Evolutionary conservation across 2,329 filamentous ascomycete genomes (phyloP), one percentile per base, ranked within the genome.

Genomic region (Lizonia empirigonia): DNA sequence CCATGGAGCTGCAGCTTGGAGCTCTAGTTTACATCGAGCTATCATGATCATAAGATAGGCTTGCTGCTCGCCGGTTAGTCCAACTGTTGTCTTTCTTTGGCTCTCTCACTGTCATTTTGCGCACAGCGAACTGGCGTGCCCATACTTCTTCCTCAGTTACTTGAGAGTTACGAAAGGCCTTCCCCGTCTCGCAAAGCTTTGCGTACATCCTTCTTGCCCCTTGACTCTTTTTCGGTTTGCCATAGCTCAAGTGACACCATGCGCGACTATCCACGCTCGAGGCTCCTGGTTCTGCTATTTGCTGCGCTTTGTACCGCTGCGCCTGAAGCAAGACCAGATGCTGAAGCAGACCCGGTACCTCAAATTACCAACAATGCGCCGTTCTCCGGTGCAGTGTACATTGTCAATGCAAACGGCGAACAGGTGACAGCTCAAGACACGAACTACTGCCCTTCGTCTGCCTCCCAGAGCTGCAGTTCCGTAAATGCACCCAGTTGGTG

Each of bases 401-500:
- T 75, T 29, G 68, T 73, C 30, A 56, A 64, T 18, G 56, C 68
- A 8, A 58, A 70, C 44, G 71, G 70, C 20, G 59, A 67, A 40
- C 58, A 68, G 13, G 62, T 74, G 19, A 68, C 63, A 18, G 66
- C 76, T 53, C 59, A 68, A 50, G 56, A 55, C n/a, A 45, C 62
- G 15, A 70, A 71, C 40, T 57, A 59, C 44, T 74, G 72, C 50
- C 72, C 72, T 19, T 59, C 59, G 8, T 63, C 62, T 4, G 71
- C 70, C n/a, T 69, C 69, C 2, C 55, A 74, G 46, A 76, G 73
- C 58, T 80, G 77, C 58, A 71, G 68, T 35, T 71, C 64, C 23
- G 75, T 79, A 38, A 63, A 70, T 26, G 67, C 75, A 34, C 68
- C 74, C 6, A 72, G 74, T 44, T 80, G 75, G 77, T 78, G 59